A percentile compares a stretch with the other conserved stretches of the same genome.
phyloP scores from a whole-genome alignment of 2,329 filamentous ascomycete species.

The Clarireedia hainanense region DNA sequence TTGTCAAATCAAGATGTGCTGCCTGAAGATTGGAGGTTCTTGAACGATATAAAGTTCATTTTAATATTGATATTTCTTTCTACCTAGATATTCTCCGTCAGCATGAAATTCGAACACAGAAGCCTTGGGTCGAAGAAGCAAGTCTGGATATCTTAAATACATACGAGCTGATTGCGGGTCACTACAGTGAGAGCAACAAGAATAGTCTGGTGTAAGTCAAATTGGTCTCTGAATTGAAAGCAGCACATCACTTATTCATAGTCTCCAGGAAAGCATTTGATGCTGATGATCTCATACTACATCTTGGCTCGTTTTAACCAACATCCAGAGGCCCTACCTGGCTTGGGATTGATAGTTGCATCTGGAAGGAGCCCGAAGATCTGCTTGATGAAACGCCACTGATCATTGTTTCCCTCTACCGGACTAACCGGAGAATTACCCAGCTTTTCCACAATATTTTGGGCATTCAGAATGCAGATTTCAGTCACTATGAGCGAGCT shows the following conservation, averaged over 20 bases:
- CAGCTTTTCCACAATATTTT: conserved; percentile 11
- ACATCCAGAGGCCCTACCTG: conserved; percentile 8
- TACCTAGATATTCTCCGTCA: conserved; percentile 11
- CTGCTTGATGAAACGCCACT: conserved; percentile 13
- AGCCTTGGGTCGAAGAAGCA: conserved; percentile 3
- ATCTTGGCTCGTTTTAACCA: conserved; percentile 10
- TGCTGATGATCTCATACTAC: conserved; percentile 7
- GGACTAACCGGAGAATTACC: conserved; percentile 8
- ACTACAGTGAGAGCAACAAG: conserved; percentile 9
- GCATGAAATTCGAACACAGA: conserved; percentile 3
- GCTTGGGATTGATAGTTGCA: conserved; percentile 10
- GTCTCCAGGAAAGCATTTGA: neutral
- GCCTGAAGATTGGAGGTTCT: conserved; percentile 15
- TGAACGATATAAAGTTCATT: conserved; percentile 11
- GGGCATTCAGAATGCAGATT: conserved; percentile 14
- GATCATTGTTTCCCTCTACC: conserved; percentile 11
- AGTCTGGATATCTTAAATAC: conserved; percentile 12
- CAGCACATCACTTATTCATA: neutral
- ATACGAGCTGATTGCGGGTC: conserved; percentile 14
- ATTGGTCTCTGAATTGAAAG: neutral
- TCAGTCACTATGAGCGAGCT: conserved; percentile 12
- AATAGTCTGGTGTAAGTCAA: conserved; percentile 8
- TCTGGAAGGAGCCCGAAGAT: conserved; percentile 14
- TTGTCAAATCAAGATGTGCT: neutral
- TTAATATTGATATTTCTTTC: conserved; percentile 11